Conservation (phyloP, 768 basidiomycete genomes). For the Tubosaeta brunneosetosa region DNA sequence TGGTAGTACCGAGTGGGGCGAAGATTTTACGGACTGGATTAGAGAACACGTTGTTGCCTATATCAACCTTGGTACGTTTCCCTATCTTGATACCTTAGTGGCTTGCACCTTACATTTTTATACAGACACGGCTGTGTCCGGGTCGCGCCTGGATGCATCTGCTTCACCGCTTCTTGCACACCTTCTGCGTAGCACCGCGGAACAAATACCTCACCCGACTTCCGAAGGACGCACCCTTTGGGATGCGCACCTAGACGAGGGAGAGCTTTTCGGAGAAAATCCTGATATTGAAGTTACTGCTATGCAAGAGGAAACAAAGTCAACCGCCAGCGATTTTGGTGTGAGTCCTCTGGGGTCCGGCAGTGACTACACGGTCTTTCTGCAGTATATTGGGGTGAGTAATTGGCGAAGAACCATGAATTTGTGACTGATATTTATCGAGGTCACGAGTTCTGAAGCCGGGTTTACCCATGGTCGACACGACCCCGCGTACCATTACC, state of each 20-base stretch:
- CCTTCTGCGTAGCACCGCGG: conserved; percentile 62
- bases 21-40: conserved; percentile 85
- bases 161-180: conserved; percentile 83
- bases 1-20: conserved; percentile 92
- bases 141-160: conserved; percentile 43
- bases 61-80: conserved; percentile 61
- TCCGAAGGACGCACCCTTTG: conserved; percentile 62
- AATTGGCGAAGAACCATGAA: neutral
- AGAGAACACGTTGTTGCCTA: conserved; percentile 80
- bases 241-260: conserved; percentile 63
- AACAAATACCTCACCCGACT: conserved; percentile 71
- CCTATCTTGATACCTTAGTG: conserved; percentile 50
- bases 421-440: conserved; percentile 2
- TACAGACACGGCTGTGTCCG: conserved; percentile 51
- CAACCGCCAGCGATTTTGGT: conserved; percentile 32
- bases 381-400: conserved; percentile 71
- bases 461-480: conserved; percentile 31
- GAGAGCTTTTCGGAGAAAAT: conserved; percentile 36
- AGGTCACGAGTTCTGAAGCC: conserved; percentile 35
- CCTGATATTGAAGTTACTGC: conserved; percentile 27
- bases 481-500: conserved; percentile 74
- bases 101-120: conserved; percentile 25
- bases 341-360: conserved; percentile 71
- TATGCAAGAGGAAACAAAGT: conserved; percentile 22
- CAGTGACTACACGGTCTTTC: conserved; percentile 89